A percentile compares a stretch with the other conserved stretches of the same genome.
phyloP scores from a whole-genome alignment of 179 eudicot species.

The Gypsophila paniculata region DNA sequence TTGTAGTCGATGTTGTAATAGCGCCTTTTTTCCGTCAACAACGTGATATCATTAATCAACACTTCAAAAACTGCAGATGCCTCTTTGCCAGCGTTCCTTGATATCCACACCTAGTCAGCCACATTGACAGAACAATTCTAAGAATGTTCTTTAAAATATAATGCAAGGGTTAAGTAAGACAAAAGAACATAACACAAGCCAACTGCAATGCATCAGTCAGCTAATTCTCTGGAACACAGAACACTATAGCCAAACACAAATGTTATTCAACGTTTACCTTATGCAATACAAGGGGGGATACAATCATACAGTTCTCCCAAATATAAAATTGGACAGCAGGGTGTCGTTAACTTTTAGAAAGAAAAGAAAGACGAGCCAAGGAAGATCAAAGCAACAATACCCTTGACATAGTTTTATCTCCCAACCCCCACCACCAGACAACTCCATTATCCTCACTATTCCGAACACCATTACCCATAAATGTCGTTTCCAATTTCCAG shows the following conservation, averaged over 20 bases:
- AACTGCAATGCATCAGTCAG: background rate
- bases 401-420: background rate
- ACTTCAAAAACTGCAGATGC: conserved; percentile 34
- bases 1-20: conserved; percentile 34
- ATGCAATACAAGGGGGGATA: background rate
- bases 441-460: background rate
- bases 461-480: background rate
- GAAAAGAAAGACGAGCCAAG: background rate
- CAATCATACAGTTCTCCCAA: background rate
- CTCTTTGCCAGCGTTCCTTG: conserved; percentile 28
- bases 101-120: conserved; percentile 50
- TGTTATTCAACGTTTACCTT: background rate
- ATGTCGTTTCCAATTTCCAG: background rate
- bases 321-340: background rate
- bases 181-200: background rate
- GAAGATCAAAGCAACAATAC: background rate
- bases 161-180: conserved; percentile 1
- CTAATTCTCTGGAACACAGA: conserved; percentile 3
- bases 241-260: background rate
- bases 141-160: background rate
- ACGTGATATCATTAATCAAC: conserved; percentile 31
- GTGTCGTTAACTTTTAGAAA: background rate
- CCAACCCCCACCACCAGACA: background rate
- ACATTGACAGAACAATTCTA: conserved; percentile 9
- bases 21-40: conserved; percentile 25